Base-by-base conservation (phyloP, 1,284 basidiomycete genomes). In the Caloboletus inedulis region DNA sequence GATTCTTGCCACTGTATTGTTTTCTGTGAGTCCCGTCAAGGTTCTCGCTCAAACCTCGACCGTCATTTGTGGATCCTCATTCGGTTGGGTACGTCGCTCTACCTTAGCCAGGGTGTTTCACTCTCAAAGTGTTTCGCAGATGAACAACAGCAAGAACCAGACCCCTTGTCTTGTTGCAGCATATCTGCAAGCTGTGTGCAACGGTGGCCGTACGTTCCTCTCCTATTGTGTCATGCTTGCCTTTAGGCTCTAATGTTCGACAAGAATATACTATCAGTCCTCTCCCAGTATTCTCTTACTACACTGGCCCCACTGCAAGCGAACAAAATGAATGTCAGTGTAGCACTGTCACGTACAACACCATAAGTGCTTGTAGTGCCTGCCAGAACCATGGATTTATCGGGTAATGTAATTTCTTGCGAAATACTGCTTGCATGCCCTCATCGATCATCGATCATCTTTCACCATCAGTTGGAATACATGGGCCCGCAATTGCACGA, bases 91-190 rank as follows among this genome's bases (percentile, higher is more conserved):
- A 44, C 18, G 57, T 47, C 14, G 3, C 14, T 27, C 8, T 9
- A 1, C n/a, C 12, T 18, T 36, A 14, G 1, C 10, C 9, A 2
- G 14, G 13, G 16, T 39, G n/a, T 43, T 52, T 48, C 30, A 14
- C 29, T 12, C 27, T 49, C n/a, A 43, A 44, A 13, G 3, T 27
- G 18, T 21, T 30, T 41, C 18, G 4, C 27, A 73, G 72, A 63
- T 72, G 63, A 19, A 51, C 54, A 74, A 74, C 34, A 64, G 57
- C 35, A 51, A 49, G 18, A 31, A 19, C 13, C 73, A 74, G 46
- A 65, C 44, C n/a, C 69, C 73, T 23, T 75, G 73, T 44, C 16
- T 66, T 5, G 53, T 75, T 33, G 47, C 62, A 13, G 65, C 72
- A 1, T 73, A 70, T 55, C 48, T 71, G 3, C 51, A 59, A 44